Conservation (phyloP, 768 basidiomycete genomes). For the Auricularia heimuer region DNA sequence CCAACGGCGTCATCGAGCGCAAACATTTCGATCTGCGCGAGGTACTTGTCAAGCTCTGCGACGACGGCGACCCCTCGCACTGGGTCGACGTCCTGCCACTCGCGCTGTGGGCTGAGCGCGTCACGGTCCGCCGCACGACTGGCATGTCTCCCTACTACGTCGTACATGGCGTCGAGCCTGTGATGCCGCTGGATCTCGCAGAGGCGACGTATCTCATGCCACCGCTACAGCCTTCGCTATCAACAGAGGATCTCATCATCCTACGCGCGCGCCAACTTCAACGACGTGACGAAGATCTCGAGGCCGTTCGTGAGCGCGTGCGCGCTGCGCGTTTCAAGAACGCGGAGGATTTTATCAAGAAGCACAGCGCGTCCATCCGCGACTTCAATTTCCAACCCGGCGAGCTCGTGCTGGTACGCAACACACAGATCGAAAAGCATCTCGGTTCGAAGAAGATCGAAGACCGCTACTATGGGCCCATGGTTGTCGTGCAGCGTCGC, state of each 20-base stretch:
- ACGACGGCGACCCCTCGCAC: neutral
- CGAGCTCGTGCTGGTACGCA: conserved; percentile 25
- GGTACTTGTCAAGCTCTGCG: conserved; percentile 5
- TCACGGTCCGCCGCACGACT: conserved; percentile 14
- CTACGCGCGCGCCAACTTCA: conserved; percentile 18
- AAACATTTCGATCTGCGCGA: conserved; percentile 6
- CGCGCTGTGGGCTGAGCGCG: conserved; percentile 18
- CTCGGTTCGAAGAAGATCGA: conserved; percentile 17
- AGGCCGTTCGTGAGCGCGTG: conserved; percentile 10
- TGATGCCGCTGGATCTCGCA: conserved; percentile 23
- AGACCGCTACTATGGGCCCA: conserved; percentile 27
- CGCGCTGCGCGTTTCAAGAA: conserved; percentile 13
- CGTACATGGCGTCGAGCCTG: conserved; percentile 20
- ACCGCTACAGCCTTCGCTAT: conserved; percentile 10
- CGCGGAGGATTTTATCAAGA: conserved; percentile 19
- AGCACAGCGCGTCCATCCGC: conserved; percentile 10
- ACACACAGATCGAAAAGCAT: conserved; percentile 23
- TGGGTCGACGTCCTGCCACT: conserved; percentile 8
- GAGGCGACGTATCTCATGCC: conserved; percentile 24
- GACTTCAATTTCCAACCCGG: conserved; percentile 22
- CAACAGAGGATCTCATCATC: conserved; percentile 15
- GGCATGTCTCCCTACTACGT: conserved; percentile 18
- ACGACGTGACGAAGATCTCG: conserved; percentile 16
- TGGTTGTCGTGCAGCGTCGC: conserved; percentile 19
- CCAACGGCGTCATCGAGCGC: conserved; percentile 6